A percentile compares a stretch with the other conserved stretches of the same genome.
Evolutionary conservation across 2,329 filamentous ascomycete genomes (phyloP).

Genomic region (Myriosclerotinia duriaeana): DNA sequence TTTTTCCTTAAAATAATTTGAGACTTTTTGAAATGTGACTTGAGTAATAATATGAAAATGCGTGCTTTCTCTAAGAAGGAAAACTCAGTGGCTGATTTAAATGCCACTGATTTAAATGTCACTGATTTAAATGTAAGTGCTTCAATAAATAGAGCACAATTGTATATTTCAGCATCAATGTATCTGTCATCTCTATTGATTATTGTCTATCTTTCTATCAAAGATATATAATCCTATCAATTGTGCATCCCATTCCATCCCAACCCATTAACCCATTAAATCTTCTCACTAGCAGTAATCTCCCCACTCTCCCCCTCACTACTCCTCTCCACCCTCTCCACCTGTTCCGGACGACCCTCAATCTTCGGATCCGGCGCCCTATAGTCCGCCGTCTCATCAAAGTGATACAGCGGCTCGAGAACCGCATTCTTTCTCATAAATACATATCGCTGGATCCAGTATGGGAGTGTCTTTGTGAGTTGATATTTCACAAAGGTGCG

Average conservation of each 20-base stretch:
- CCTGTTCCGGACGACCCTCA: neutral
- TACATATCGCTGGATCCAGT: slow-evolving; percentile 22
- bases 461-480: slow-evolving; percentile 43
- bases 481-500: slow-evolving; percentile 34
- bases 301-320: slow-evolving; percentile 8
- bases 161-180: too few relatives aligned
- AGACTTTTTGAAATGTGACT: too few relatives aligned
- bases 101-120: too few relatives aligned
- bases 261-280: neutral
- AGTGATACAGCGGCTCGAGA: slow-evolving; percentile 19
- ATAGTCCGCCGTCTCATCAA: slow-evolving; percentile 15
- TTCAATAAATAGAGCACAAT: too few relatives aligned
- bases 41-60: too few relatives aligned
- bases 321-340: slow-evolving; percentile 15
- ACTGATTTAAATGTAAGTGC: too few relatives aligned
- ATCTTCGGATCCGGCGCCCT: slow-evolving; percentile 2
- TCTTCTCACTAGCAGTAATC: neutral
- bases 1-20: too few relatives aligned
- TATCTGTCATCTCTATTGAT: too few relatives aligned
- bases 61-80: too few relatives aligned
- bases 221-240: neutral
- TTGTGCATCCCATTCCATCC: neutral
- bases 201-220: neutral
- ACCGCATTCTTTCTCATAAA: slow-evolving; percentile 15
- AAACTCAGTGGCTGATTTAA: too few relatives aligned